Evolutionary conservation across 2,329 filamentous ascomycete species (phyloP), one percentile per base, ranked within the genome.

Genomic region (Fusarium hainanense): DNA sequence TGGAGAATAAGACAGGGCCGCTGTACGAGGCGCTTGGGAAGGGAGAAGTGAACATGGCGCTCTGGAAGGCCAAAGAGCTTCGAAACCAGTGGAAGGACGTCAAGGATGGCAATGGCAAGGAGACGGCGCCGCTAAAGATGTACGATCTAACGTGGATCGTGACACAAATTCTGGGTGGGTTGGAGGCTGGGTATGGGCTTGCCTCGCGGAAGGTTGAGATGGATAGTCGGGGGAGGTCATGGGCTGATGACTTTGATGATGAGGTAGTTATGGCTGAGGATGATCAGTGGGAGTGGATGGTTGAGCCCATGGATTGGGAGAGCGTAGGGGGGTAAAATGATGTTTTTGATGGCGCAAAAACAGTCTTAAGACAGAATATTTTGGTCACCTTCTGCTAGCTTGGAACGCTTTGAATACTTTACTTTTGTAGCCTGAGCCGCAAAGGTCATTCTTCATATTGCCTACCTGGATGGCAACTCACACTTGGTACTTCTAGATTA

Each of bases 61-160:
- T 93, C 6, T 83, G 84, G 54, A 82, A 87, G 56, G 91, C 91
- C 1, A 93, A 93, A 75, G 89, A 92, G 68, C 83, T 92, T 58
- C 82, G 91, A 3, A 93, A 93, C 70, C 82, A 88, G 12, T 93
- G 91, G 91, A 93, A 93, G 79, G 87, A 89, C 56, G 89, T 87
- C 34, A 37, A 37, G 18, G 34, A 37, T 0, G 87, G 89, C 40
- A 83, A 87, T 58, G 79, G 76, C 2, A 71, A 72, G 10, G 77
- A 78, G 69, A 80, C 76, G 54, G 77, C 75, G 58, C 77, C 74
- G 23, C 79, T 93, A 4, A 84, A 85, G 61, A 85, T 87, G 67
- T 89, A 92, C 69, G 86, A 91, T 56, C 79, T 93, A 13, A 84
- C 87, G 25, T 81, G 80, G 56, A 91, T 93, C 66, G 79, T 93